Percentiles rank a stretch among this genome's conserved stretches.
Evolutionary conservation across 176 grass and related monocot species (phyloP).

Genomic region (Canna indica): DNA sequence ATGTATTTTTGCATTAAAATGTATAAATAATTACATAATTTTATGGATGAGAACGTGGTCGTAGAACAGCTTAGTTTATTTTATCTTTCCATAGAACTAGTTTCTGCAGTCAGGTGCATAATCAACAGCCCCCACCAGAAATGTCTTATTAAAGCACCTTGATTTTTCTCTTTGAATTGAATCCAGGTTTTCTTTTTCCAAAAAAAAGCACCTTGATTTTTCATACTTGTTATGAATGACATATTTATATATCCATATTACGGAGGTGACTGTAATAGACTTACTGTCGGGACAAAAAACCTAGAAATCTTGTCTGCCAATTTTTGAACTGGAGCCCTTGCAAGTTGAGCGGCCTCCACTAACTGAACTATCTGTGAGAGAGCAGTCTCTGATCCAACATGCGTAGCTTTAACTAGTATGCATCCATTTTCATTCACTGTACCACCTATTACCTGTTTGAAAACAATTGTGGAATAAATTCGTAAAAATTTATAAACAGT

Average conservation of each 20-base stretch:
- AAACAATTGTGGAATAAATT: conserved; percentile 11
- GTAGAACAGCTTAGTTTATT: no score
- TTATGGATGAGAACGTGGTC: no score
- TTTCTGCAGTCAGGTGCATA: no score
- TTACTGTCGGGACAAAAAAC: conserved; percentile 89
- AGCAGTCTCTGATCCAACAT: conserved; percentile 91
- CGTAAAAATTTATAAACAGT: neutral
- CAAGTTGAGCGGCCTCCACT: conserved; percentile 95
- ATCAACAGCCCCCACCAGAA: no score
- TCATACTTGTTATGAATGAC: no score
- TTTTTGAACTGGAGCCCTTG: conserved; percentile 89
- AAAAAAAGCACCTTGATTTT: no score
- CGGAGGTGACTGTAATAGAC: conserved; percentile 11
- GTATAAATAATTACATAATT: no score
- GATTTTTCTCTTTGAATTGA: no score
- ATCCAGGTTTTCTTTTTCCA: no score
- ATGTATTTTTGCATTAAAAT: no score
- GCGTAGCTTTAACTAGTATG: conserved; percentile 87
- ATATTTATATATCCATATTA: neutral
- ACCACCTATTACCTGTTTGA: conserved; percentile 80
- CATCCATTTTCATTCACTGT: conserved; percentile 95
- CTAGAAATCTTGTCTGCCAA: conserved; percentile 89
- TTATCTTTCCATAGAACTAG: no score
- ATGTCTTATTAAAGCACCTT: no score
- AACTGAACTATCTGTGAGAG: conserved; percentile 96